These are phyloP conservation scores for Lactarius deliciosus DNA, from an alignment of 768 basidiomycete genomes.

Conservation along the genomic window DNA sequence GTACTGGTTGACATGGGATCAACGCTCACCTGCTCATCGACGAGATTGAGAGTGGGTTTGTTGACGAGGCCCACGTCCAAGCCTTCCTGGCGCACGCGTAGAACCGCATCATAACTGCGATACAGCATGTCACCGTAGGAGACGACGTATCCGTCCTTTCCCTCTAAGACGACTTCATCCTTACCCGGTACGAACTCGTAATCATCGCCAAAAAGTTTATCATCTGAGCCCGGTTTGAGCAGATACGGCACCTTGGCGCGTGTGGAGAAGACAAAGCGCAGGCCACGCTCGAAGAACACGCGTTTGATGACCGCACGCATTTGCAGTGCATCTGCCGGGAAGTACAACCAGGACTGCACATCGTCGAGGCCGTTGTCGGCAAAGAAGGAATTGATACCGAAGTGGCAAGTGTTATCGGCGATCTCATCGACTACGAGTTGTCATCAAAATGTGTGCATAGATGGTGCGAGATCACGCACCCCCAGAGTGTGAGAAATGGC, in stretches of 20 bases:
- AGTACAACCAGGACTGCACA: conserved; percentile 77
- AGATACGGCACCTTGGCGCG: conserved; percentile 89
- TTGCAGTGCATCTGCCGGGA: conserved; percentile 82
- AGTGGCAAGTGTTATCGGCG: conserved; percentile 62
- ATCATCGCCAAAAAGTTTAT: conserved; percentile 60
- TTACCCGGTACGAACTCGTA: conserved; percentile 84
- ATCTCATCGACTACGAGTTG: conserved; percentile 39
- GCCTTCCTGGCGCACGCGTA: conserved; percentile 67
- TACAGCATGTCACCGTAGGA: conserved; percentile 88
- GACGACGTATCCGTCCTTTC: conserved; percentile 78
- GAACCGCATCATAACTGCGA: conserved; percentile 78
- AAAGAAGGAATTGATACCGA: conserved; percentile 82
- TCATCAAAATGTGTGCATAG: neutral
- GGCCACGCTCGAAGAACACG: conserved; percentile 80
- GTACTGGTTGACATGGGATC: neutral
- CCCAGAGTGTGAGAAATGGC: conserved; percentile 88
- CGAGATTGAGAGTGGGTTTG: conserved; percentile 78
- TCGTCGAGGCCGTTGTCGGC: conserved; percentile 87
- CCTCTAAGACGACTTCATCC: conserved; percentile 78
- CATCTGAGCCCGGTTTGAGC: conserved; percentile 69
- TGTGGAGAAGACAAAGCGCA: conserved; percentile 88
- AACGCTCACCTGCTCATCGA: conserved; percentile 68
- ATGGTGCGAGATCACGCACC: conserved; percentile 41
- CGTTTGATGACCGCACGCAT: conserved; percentile 74
- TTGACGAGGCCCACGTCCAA: conserved; percentile 84